Conservation (phyloP, 441 rosid species). For the Metrosideros polymorpha region DNA sequence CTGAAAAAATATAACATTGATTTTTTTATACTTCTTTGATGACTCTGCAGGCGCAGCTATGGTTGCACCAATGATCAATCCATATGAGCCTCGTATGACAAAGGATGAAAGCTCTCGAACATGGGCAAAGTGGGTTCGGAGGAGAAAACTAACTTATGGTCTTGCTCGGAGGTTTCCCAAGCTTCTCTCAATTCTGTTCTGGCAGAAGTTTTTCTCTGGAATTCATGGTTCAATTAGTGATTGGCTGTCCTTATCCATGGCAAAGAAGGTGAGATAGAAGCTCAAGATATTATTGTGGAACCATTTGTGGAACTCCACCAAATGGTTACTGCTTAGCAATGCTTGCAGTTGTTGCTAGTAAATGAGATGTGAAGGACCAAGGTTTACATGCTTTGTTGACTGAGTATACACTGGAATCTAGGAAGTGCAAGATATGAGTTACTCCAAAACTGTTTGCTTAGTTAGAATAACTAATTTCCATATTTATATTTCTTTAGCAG, state of each 20-base stretch:
- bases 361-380: background rate
- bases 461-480: background rate
- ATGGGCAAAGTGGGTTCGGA: slow-evolving; percentile 42
- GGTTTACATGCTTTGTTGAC: background rate
- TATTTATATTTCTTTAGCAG: background rate
- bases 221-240: slow-evolving; percentile 41
- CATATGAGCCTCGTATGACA: slow-evolving; percentile 51
- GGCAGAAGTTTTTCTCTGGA: slow-evolving; percentile 48
- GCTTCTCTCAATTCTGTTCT: slow-evolving; percentile 39
- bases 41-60: slow-evolving; percentile 42
- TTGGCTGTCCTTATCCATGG: slow-evolving; percentile 46
- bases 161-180: slow-evolving; percentile 42
- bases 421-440: background rate
- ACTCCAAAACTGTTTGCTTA: background rate
- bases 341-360: background rate
- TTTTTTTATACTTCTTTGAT: background rate
- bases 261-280: slow-evolving; percentile 33
- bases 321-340: background rate
- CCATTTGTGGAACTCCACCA: background rate
- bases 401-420: background rate
- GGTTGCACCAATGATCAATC: slow-evolving; percentile 51
- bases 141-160: slow-evolving; percentile 41
- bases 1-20: background rate
- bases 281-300: background rate
- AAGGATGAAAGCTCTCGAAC: slow-evolving; percentile 49